Base-by-base conservation (phyloP, 2,329 filamentous ascomycete species). In the Colletotrichum lupini region DNA sequence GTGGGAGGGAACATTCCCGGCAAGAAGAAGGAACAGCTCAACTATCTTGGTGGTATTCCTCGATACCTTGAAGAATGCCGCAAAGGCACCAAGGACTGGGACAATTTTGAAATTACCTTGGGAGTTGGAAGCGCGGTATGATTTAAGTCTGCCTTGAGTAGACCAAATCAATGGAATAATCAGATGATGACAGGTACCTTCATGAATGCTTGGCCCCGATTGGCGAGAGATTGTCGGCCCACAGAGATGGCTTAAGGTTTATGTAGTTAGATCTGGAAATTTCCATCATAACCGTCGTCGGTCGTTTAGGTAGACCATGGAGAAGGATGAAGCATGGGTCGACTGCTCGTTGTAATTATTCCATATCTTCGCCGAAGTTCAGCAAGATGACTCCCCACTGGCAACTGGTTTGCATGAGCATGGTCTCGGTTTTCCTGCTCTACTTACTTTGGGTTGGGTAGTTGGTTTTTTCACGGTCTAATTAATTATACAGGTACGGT, bases 1-100 rank as follows among this genome's bases (percentile, higher is more conserved):
- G 62, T 75, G 22, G 77, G 77, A 2, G 74, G 58, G 32, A 78
- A 78, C 55, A 77, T 78, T 16, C 77, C 76, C 0, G 77, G 77
- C 7, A 76, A 77, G 61, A 74, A 68, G 57, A 56, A 59, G 35
- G 75, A 78, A 63, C 67, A 58, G 57, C 73, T 78, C 3, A 76
- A 74, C 60, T 78, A 77, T 61, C 1, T 72, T 11, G 72, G 72
- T 8, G 74, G 76, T 19, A 71, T 77, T 19, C 62, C 53, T 2
- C 14, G 46, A 35, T 76, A 77, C 16, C 55, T 73, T 37, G 24
- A 62, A 28, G 69, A 68, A n/a, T 76, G 76, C 32, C 59, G 72
- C 2, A 67, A 68, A 12, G 68, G 65, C 2, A 72, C 32, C 16
- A 68, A 26, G 0, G 59, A 61, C 62, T 74, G 72, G 72, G 16